These are phyloP conservation scores for Microsporum audouinii DNA, from an alignment of 2,329 filamentous ascomycete species.

Conservation along the genomic window DNA sequence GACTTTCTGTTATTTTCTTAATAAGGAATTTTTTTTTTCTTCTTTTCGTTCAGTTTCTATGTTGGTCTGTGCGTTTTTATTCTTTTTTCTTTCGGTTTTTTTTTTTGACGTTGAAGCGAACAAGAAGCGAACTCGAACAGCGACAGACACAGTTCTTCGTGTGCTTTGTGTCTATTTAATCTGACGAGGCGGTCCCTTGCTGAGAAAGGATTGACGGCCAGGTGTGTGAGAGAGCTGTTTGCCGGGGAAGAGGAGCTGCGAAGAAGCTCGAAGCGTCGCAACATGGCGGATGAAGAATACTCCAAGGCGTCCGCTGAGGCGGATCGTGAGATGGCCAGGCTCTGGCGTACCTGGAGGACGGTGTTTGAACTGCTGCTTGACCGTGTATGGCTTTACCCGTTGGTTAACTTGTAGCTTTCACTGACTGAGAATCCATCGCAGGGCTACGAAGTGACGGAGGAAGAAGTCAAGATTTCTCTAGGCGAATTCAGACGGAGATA, in stretches of 20 bases:
- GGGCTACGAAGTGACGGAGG: constrained; percentile 87
- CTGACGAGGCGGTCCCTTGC: background rate
- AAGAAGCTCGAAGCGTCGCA: background rate
- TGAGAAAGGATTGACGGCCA: background rate
- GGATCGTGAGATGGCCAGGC: constrained; percentile 44
- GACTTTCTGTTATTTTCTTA: background rate
- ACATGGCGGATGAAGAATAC: constrained; percentile 32
- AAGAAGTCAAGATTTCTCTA: constrained; percentile 76
- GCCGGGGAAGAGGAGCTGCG: background rate
- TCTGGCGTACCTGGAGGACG: constrained; percentile 91
- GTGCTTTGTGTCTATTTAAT: too few relatives aligned
- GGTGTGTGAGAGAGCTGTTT: background rate
- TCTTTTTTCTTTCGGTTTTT: background rate
- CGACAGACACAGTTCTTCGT: background rate
- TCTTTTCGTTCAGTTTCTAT: background rate
- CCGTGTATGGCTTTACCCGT: constrained; percentile 49
- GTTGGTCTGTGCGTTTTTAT: background rate
- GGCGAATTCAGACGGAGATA: constrained; percentile 68
- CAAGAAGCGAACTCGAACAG: background rate
- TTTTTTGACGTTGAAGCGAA: background rate
- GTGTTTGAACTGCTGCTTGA: constrained; percentile 91
- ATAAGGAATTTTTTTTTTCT: background rate
- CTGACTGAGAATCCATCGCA: constrained; percentile 30
- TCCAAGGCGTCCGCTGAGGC: constrained; percentile 28
- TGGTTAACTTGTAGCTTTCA: background rate